Evolutionary conservation across 495 filamentous ascomycete genomes (phyloP).

Genomic region (Aspergillus heteromorphus): DNA sequence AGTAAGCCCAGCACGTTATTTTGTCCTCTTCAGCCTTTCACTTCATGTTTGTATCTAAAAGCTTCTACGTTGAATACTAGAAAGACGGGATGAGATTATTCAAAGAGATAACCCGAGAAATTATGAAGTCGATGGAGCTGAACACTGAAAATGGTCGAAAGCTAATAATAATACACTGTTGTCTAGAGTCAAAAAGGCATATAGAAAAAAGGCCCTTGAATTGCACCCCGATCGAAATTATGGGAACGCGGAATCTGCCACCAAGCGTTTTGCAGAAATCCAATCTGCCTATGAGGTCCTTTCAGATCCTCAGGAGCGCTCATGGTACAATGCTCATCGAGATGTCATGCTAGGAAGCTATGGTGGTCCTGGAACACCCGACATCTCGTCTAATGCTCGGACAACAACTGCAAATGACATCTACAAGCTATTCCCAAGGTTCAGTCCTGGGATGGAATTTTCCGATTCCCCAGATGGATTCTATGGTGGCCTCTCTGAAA

Average conservation of each 20-base stretch:
- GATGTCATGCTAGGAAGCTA: conserved; percentile 70
- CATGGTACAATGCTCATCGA: conserved; percentile 96
- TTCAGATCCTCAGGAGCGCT: conserved; percentile 89
- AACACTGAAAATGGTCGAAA: not conserved
- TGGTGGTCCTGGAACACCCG: conserved; percentile 29
- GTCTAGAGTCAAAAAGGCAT: conserved; percentile 84
- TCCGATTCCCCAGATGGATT: conserved; percentile 75
- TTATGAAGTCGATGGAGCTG: not conserved
- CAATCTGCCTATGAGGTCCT: conserved; percentile 93
- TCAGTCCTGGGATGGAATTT: conserved; percentile 70
- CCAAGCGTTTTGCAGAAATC: conserved; percentile 79
- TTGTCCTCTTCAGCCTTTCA: not conserved
- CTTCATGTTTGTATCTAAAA: not conserved
- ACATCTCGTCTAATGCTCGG: conserved; percentile 57
- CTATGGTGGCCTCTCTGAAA: conserved; percentile 66
- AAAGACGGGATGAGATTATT: not conserved
- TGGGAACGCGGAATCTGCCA: conserved; percentile 76
- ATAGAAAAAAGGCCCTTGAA: conserved; percentile 83
- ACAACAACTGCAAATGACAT: conserved; percentile 77
- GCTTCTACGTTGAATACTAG: too few species aligned
- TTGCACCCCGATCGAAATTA: conserved; percentile 94
- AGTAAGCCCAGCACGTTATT: conserved; percentile 50
- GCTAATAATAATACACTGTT: not conserved
- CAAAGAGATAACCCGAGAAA: not conserved
- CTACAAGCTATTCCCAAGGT: conserved; percentile 63